These are phyloP conservation scores for Chiua sp. DNA, from an alignment of 1,284 basidiomycete genomes.

Conservation along the genomic window DNA sequence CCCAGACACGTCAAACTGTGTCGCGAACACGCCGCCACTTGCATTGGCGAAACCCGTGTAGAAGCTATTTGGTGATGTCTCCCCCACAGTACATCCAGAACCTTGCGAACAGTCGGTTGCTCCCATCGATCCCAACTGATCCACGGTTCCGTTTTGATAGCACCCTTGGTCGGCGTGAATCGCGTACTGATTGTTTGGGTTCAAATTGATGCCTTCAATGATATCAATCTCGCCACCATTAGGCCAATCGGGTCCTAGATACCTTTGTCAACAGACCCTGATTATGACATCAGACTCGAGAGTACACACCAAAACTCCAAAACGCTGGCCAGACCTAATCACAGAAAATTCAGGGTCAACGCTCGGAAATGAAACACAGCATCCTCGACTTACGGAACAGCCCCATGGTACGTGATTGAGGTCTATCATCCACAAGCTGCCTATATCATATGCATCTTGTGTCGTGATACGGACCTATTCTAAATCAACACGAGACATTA, in stretches of 20 bases:
- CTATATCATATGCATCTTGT: slow-evolving; percentile 52
- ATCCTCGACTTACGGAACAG: slow-evolving; percentile 56
- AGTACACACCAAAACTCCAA: slow-evolving; percentile 46
- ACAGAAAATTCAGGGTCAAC: background rate
- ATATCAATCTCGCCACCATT: slow-evolving; percentile 57
- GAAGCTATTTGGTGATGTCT: slow-evolving; percentile 64
- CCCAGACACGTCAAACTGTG: slow-evolving; percentile 66
- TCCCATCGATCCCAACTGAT: slow-evolving; percentile 41
- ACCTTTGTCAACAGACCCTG: slow-evolving; percentile 3
- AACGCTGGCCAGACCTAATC: slow-evolving; percentile 58
- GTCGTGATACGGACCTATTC: slow-evolving; percentile 56
- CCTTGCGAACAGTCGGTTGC: slow-evolving; percentile 53
- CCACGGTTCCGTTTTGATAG: slow-evolving; percentile 34
- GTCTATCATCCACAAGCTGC: slow-evolving; percentile 66
- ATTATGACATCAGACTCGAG: background rate
- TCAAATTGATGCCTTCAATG: slow-evolving; percentile 60
- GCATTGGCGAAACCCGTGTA: slow-evolving; percentile 61
- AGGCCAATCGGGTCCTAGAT: slow-evolving; percentile 46
- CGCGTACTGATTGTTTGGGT: slow-evolving; percentile 63
- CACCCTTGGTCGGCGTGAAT: slow-evolving; percentile 57
- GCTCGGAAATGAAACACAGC: slow-evolving; percentile 11
- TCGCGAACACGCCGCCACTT: slow-evolving; percentile 77
- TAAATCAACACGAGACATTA: background rate
- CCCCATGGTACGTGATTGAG: slow-evolving; percentile 66
- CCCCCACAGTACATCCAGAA: slow-evolving; percentile 67